Evolutionary conservation across 495 filamentous ascomycete species (phyloP).

Genomic region (Hypoxylon subgilvum): DNA sequence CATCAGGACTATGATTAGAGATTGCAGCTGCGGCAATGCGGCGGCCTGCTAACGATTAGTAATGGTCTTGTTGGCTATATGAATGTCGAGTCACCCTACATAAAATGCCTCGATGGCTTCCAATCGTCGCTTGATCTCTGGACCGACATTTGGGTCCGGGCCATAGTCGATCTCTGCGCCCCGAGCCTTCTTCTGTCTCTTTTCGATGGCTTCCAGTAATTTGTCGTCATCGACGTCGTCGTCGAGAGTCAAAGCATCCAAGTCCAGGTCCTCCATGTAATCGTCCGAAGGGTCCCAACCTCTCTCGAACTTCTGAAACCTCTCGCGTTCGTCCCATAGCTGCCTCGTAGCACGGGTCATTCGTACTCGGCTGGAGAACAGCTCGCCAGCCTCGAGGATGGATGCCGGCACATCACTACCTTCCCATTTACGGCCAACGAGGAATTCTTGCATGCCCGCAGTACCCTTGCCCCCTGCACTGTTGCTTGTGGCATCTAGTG

Average conservation of each 20-base stretch:
- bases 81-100: conserved; percentile 60
- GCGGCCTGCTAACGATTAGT: conserved; percentile 60
- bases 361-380: conserved; percentile 86
- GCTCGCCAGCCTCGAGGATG: conserved; percentile 91
- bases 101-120: conserved; percentile 83
- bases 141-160: conserved; percentile 55
- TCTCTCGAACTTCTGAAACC: conserved; percentile 86
- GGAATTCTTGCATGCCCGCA: conserved; percentile 72
- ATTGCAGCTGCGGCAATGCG: conserved; percentile 84
- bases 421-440: conserved; percentile 84
- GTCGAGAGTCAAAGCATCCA: conserved; percentile 56
- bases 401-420: conserved; percentile 89
- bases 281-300: conserved; percentile 73
- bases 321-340: conserved; percentile 91
- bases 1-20: conserved; percentile 89
- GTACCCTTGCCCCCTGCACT: conserved; percentile 84
- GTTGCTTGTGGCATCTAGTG: conserved; percentile 80
- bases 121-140: conserved; percentile 67
- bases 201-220: conserved; percentile 42
- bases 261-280: conserved; percentile 55
- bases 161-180: conserved; percentile 57
- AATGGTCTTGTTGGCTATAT: conserved; percentile 2
- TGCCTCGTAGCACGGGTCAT: conserved; percentile 91
- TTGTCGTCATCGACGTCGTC: conserved; percentile 46
- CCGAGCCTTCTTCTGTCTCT: conserved; percentile 38